Evolutionary conservation across 1,139 yeast genomes (phyloP).

Genomic region (Suhomyces ambrosiae): DNA sequence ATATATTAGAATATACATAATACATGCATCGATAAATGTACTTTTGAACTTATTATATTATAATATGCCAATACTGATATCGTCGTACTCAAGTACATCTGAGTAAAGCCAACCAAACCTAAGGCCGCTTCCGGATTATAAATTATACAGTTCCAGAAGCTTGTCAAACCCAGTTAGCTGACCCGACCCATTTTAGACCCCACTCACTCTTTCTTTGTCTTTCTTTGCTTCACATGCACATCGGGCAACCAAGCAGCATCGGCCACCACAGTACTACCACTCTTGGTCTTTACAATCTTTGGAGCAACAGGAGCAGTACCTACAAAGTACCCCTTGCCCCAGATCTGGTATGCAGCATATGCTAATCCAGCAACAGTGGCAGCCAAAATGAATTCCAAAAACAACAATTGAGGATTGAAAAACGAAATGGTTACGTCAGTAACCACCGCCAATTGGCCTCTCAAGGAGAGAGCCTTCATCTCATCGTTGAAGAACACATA

Average conservation of each 20-base stretch:
- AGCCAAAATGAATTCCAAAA: slow-evolving; percentile 58
- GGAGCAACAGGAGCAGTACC: slow-evolving; percentile 41
- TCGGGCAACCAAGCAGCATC: slow-evolving; percentile 26
- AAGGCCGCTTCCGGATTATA: too few species aligned
- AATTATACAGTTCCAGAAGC: too few species aligned
- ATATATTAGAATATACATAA: too few species aligned
- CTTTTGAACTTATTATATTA: too few species aligned
- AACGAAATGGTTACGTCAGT: slow-evolving; percentile 68
- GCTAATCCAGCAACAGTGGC: slow-evolving; percentile 53
- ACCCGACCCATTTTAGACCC: not conserved
- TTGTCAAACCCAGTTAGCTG: too few species aligned
- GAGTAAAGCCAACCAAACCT: too few species aligned
- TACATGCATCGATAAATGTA: too few species aligned
- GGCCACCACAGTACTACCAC: slow-evolving; percentile 27
- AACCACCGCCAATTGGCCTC: slow-evolving; percentile 59
- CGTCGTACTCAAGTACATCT: too few species aligned
- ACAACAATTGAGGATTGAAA: slow-evolving; percentile 71
- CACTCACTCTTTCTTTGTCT: slow-evolving; percentile 28
- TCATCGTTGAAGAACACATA: slow-evolving; percentile 55
- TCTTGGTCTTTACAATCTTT: slow-evolving; percentile 25
- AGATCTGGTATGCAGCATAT: slow-evolving; percentile 47
- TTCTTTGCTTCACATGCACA: slow-evolving; percentile 21
- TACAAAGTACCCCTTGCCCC: slow-evolving; percentile 45
- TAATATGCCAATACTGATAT: too few species aligned
- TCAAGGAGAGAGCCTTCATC: slow-evolving; percentile 58